Evolutionary conservation across 306 rosid species (phyloP), one percentile per base, ranked within the genome.

Genomic region (Cicer arietinum): DNA sequence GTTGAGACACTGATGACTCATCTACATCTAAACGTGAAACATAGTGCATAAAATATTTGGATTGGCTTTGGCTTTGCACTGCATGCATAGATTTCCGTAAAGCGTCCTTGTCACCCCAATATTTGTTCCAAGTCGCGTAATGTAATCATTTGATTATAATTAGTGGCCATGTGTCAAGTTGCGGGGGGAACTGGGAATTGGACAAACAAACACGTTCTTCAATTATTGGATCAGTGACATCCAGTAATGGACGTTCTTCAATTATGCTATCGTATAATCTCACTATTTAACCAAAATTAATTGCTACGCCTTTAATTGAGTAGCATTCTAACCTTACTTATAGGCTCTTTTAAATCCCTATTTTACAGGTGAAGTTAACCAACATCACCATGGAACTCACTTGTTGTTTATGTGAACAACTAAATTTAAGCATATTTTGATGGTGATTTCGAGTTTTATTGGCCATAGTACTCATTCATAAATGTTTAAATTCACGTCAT

Each of bases 161-260:
- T 8, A 52, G 30, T 51, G 30, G 1, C 17, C 82, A 82, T 50
- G 78, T 79, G 67, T 53, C 62, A 53, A 66, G 25, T 44, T 75
- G 80, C 80, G 13, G 1, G 17, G 46, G 72, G 70, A 65, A 75
- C 69, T 48, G 8, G 44, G 58, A 48, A 53, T 70, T 79, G 67
- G 54, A 76, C 80, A 85, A 67, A 79, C 75, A 70, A 71, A 51
- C 61, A 39, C 35, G 14, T 43, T 65, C 77, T 76, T 76, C 82
- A 59, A 77, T 72, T 76, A 71, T 60, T 76, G 74, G 54, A 51
- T 60, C 58, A 2, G 10, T 66, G 45, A 5, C 53, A 59, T 58
- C 73, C 72, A 58, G 8, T 41, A 74, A 17, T n/a, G 10, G 57
- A 69, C 17, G 39, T 20, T 41, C 16, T 14, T 14, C 16, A 14